phyloP scores from a whole-genome alignment of 345 rosid genomes.

The Lumnitzera littorea region DNA sequence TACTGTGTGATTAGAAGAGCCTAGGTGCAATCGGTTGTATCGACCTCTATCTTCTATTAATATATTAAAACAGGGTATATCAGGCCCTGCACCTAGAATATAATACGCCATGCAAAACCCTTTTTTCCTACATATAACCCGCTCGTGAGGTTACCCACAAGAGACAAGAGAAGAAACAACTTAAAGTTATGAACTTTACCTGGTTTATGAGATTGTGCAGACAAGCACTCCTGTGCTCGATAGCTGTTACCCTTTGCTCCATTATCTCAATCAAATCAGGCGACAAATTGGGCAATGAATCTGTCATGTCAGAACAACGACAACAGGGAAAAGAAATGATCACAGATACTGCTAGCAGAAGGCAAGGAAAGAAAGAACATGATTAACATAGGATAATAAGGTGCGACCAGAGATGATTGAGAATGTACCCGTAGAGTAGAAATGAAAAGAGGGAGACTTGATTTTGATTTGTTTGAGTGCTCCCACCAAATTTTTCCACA shows the following conservation, averaged over 20 bases:
- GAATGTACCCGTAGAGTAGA: not conserved
- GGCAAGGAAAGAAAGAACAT: no score
- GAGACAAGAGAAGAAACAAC: not conserved
- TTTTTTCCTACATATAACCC: no score
- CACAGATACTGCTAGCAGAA: no score
- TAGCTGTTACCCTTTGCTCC: constrained; percentile 63
- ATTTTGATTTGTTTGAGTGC: not conserved
- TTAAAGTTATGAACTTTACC: constrained; percentile 26
- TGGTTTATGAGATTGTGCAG: constrained; percentile 60
- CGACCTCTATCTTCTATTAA: no score
- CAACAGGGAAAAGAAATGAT: not conserved
- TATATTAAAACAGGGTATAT: no score
- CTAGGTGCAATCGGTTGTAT: no score
- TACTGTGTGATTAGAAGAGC: no score
- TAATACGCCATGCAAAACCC: no score
- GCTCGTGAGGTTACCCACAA: not conserved
- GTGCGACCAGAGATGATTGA: not conserved
- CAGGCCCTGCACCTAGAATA: no score
- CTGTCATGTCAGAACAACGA: constrained; percentile 20
- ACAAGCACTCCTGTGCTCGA: constrained; percentile 48
- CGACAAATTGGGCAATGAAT: constrained; percentile 47
- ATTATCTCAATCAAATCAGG: constrained; percentile 67
- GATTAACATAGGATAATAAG: no score
- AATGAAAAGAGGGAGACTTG: not conserved
- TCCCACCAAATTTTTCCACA: constrained; percentile 10